These are phyloP conservation scores for Domatiomyces globalis DNA, from an alignment of 2,329 filamentous ascomycete genomes.

Conservation along the genomic window DNA sequence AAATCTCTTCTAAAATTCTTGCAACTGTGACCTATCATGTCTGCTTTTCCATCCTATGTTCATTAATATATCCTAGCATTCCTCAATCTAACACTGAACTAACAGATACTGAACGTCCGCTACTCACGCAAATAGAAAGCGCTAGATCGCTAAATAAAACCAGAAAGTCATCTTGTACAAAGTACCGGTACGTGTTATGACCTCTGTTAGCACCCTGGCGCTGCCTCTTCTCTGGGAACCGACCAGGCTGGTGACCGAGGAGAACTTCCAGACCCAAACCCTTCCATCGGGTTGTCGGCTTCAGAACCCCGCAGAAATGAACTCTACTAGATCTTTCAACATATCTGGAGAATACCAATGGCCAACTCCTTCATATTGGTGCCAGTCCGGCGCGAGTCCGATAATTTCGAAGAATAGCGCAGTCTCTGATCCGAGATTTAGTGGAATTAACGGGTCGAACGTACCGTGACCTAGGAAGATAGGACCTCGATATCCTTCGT, in stretches of 20 bases:
- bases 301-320: conserved; percentile 15
- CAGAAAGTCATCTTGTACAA: too few relatives aligned
- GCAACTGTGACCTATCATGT: too few relatives aligned
- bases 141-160: too few relatives aligned
- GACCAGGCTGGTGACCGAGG: background rate
- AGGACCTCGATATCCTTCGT: conserved; percentile 22
- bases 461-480: conserved; percentile 35
- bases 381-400: conserved; percentile 25
- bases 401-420: conserved; percentile 24
- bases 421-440: conserved; percentile 25
- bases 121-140: too few relatives aligned
- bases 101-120: too few relatives aligned
- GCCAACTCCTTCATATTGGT: conserved; percentile 29
- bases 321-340: conserved; percentile 26
- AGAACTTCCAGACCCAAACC: background rate
- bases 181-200: background rate
- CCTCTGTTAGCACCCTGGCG: background rate
- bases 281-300: background rate
- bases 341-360: conserved; percentile 36
- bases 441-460: conserved; percentile 30
- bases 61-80: too few relatives aligned
- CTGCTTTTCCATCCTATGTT: too few relatives aligned
- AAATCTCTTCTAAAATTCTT: too few relatives aligned
- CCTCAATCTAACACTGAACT: too few relatives aligned
- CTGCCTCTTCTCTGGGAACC: background rate